Percentiles rank a stretch among this genome's conserved stretches.
These are phyloP conservation scores for Typha latifolia DNA, from an alignment of 176 grass and related monocot genomes.

Conservation along the genomic window DNA sequence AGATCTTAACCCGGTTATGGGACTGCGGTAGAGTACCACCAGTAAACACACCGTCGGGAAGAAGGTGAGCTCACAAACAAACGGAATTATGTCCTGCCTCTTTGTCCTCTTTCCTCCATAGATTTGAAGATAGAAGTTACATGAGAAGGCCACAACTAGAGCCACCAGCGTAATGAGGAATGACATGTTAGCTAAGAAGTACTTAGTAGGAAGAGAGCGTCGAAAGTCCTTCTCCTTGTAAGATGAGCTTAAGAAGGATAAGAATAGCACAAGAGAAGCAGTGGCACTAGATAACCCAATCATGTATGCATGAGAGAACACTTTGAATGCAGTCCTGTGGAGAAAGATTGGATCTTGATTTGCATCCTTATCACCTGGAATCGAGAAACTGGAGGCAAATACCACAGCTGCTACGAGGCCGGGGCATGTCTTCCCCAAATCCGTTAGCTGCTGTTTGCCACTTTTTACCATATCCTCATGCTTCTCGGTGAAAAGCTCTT, in stretches of 20 bases:
- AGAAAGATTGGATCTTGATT: conserved; percentile 13
- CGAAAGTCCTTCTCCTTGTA: conserved; percentile 30
- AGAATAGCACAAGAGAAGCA: conserved; percentile 18
- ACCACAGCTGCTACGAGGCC: conserved; percentile 30
- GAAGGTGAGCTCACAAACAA: conserved; percentile 19
- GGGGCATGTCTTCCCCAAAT: conserved; percentile 25
- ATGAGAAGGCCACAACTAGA: conserved; percentile 10
- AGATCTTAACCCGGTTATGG: background rate
- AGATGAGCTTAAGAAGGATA: conserved; percentile 26
- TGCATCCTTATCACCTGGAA: conserved; percentile 25
- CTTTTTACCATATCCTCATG: conserved; percentile 1
- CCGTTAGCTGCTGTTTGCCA: conserved; percentile 4
- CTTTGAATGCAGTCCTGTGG: conserved; percentile 14
- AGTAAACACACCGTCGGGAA: conserved; percentile 10
- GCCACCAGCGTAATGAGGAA: conserved; percentile 19
- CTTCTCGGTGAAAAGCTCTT: conserved; percentile 22
- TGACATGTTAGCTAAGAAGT: conserved; percentile 13
- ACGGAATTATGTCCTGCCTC: background rate
- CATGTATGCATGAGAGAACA: conserved; percentile 27
- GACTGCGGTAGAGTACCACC: conserved; percentile 5
- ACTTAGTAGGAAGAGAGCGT: conserved; percentile 11
- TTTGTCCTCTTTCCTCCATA: conserved; percentile 18
- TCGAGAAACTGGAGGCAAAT: conserved; percentile 35
- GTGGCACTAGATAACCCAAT: conserved; percentile 20
- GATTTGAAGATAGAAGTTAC: conserved; percentile 23